Percentiles rank a stretch among this genome's conserved stretches.
These are phyloP conservation scores for Hemileccinum impolitum DNA, from an alignment of 768 basidiomycete species.

Conservation along the genomic window DNA sequence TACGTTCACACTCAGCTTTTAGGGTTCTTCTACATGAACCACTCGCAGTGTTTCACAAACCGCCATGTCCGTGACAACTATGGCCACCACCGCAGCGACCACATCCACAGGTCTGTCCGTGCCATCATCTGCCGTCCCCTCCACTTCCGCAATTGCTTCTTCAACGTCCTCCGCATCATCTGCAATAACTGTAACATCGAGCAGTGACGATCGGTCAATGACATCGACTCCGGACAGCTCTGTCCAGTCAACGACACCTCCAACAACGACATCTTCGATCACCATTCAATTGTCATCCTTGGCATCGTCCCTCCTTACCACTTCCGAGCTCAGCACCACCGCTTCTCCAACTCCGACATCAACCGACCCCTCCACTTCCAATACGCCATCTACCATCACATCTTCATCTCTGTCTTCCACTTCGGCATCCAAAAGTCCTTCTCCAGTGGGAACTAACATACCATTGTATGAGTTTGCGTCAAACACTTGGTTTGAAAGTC, in stretches of 20 bases:
- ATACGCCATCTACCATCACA: constrained; percentile 12
- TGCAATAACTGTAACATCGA: constrained; percentile 15
- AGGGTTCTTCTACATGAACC: constrained; percentile 13
- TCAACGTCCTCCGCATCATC: constrained; percentile 13
- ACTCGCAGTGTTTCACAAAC: constrained; percentile 11
- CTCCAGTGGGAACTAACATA: constrained; percentile 3
- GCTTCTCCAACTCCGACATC: neutral
- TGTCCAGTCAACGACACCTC: constrained; percentile 17
- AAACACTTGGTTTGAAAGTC: constrained; percentile 1
- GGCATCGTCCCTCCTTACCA: constrained; percentile 5
- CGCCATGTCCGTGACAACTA: constrained; percentile 10
- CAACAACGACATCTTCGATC: constrained; percentile 8
- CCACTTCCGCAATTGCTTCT: constrained; percentile 6
- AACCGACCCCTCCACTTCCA: constrained; percentile 12
- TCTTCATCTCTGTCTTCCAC: constrained; percentile 4
- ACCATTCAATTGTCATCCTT: constrained; percentile 10
- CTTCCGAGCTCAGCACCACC: constrained; percentile 2
- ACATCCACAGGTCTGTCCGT: constrained; percentile 16
- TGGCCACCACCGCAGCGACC: constrained; percentile 6
- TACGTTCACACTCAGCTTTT: constrained; percentile 19
- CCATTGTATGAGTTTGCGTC: constrained; percentile 26
- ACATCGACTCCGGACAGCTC: constrained; percentile 19
- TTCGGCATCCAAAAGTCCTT: constrained; percentile 7
- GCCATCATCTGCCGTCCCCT: constrained; percentile 2
- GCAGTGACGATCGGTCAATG: constrained; percentile 15